phyloP scores from a whole-genome alignment of 352 stramenopile species.

The Phytopythium montanum region DNA sequence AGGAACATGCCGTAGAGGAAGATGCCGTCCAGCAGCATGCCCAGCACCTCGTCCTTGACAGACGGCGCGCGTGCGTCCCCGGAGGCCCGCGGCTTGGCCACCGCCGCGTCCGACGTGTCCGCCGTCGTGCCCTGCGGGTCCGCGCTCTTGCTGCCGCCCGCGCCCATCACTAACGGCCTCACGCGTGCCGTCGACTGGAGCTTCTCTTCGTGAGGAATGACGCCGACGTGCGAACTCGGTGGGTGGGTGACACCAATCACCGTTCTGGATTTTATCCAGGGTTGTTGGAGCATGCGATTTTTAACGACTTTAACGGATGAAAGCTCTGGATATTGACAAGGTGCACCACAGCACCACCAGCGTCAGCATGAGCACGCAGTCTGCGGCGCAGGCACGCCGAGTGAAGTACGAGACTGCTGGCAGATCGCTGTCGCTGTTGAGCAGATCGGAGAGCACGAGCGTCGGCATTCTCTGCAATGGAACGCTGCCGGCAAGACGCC shows the following conservation, averaged over 20 bases:
- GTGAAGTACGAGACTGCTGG: too few relatives aligned
- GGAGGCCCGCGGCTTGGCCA: background rate
- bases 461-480: too few relatives aligned
- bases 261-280: too few relatives aligned
- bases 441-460: too few relatives aligned
- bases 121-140: slow-evolving; percentile 11
- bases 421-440: too few relatives aligned
- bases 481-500: too few relatives aligned
- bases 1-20: slow-evolving; percentile 85
- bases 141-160: slow-evolving; percentile 51
- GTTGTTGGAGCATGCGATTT: too few relatives aligned
- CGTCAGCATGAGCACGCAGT: too few relatives aligned
- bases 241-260: background rate
- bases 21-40: slow-evolving; percentile 71
- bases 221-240: background rate
- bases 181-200: background rate
- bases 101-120: slow-evolving; percentile 8
- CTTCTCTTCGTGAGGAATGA: background rate
- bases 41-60: slow-evolving; percentile 58
- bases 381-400: too few relatives aligned
- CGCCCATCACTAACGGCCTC: slow-evolving; percentile 36
- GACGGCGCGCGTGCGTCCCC: slow-evolving; percentile 17
- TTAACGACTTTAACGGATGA: too few relatives aligned
- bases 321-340: too few relatives aligned
- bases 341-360: too few relatives aligned